Evolutionary conservation across 352 stramenopile species (phyloP).

Genomic region (Phytophthora agathidicida): DNA sequence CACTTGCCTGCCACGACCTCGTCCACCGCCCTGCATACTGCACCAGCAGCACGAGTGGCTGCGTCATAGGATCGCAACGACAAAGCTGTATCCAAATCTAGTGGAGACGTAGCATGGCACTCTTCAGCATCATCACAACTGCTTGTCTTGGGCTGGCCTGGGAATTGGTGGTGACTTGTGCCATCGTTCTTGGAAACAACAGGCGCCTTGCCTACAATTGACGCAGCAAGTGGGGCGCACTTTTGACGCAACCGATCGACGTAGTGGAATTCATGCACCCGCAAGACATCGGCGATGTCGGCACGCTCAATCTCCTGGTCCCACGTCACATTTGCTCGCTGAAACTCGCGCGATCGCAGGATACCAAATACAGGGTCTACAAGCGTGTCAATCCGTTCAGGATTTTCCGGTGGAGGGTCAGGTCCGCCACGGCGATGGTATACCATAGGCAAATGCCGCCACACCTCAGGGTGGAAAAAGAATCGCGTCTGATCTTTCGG

Average conservation of each 20-base stretch:
- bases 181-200: conserved; percentile 16
- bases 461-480: conserved; percentile 77
- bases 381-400: conserved; percentile 88
- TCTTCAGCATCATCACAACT: conserved; percentile 39
- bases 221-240: conserved; percentile 45
- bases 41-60: conserved; percentile 77
- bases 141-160: background rate
- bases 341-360: conserved; percentile 74
- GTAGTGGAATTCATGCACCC: conserved; percentile 92
- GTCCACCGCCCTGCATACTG: conserved; percentile 87
- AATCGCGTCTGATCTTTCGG: conserved; percentile 55
- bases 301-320: conserved; percentile 69
- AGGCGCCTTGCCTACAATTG: conserved; percentile 19
- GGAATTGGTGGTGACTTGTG: conserved; percentile 10
- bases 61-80: conserved; percentile 80
- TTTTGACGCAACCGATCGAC: conserved; percentile 69
- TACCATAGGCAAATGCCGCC: conserved; percentile 79
- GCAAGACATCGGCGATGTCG: conserved; percentile 88
- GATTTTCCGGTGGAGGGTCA: conserved; percentile 91
- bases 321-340: conserved; percentile 60
- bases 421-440: conserved; percentile 62
- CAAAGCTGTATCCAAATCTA: conserved; percentile 86
- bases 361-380: conserved; percentile 77
- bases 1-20: conserved; percentile 86
- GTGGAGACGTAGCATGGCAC: conserved; percentile 42